These are phyloP conservation scores for Saccharomyces hybrid DNA, from an alignment of 1,139 yeast species.

Conservation along the genomic window DNA sequence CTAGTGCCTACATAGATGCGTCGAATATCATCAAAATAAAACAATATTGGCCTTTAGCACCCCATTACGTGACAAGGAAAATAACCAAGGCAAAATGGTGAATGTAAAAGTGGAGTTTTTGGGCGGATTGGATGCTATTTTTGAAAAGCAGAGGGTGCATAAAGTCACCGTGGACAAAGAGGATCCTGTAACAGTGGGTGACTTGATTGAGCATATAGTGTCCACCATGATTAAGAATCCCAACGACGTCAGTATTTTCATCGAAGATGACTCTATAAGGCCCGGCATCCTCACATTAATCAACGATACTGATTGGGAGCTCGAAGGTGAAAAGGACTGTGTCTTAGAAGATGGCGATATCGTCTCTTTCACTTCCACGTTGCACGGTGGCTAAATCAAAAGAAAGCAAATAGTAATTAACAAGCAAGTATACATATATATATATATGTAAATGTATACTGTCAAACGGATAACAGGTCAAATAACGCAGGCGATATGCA, in stretches of 20 bases:
- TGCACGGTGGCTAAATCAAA: conserved; percentile 73
- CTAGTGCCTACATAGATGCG: background rate
- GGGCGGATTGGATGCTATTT: conserved; percentile 68
- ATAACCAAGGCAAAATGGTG: conserved; percentile 16
- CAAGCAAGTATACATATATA: background rate
- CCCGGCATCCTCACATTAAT: conserved; percentile 90
- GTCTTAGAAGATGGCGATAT: conserved; percentile 67
- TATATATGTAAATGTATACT: background rate
- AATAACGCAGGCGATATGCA: background rate
- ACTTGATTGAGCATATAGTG: conserved; percentile 50
- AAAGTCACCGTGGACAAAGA: conserved; percentile 36
- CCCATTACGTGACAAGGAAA: background rate
- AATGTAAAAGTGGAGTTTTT: conserved; percentile 39
- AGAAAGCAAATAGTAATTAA: background rate
- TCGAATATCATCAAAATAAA: background rate
- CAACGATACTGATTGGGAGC: conserved; percentile 95
- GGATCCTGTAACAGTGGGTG: conserved; percentile 42
- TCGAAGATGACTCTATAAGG: conserved; percentile 72
- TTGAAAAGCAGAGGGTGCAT: conserved; percentile 45
- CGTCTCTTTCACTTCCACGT: conserved; percentile 81
- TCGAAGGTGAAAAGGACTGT: conserved; percentile 82
- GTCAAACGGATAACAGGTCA: background rate
- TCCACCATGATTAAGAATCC: conserved; percentile 50
- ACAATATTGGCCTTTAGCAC: background rate
- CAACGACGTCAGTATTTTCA: conserved; percentile 62